A percentile compares a stretch with the other conserved stretches of the same genome.
Evolutionary conservation across 225 moss, liverwort and hornwort genomes (phyloP).

Genomic region (Anthoceros angustus): DNA sequence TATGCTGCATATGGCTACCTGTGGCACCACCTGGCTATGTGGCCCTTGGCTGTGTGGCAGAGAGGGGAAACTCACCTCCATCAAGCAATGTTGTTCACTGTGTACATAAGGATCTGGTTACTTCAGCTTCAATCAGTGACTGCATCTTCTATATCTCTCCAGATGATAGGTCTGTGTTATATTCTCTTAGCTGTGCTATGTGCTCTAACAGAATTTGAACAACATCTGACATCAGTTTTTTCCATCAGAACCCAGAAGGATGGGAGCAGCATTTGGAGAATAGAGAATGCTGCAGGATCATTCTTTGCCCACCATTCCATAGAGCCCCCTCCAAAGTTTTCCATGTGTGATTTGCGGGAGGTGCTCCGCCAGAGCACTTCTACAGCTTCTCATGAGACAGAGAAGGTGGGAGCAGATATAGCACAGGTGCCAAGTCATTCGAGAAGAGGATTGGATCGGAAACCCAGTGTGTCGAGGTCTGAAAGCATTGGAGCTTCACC

Average conservation of each 20-base stretch:
- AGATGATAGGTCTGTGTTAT: conserved; percentile 40
- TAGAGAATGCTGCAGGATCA: conserved; percentile 82
- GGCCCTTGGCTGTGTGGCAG: conserved; percentile 70
- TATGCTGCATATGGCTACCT: conserved; percentile 85
- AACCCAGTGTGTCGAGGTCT: conserved; percentile 38
- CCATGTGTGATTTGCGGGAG: conserved; percentile 55
- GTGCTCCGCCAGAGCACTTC: conserved; percentile 38
- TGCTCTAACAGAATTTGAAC: neutral
- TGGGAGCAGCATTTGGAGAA: conserved; percentile 91
- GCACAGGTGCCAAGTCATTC: conserved; percentile 11
- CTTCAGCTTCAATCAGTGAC: conserved; percentile 68
- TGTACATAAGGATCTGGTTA: conserved; percentile 85
- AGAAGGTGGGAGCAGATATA: conserved; percentile 17
- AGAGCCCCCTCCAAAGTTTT: conserved; percentile 34
- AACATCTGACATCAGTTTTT: neutral
- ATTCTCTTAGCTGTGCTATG: neutral
- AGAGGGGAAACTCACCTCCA: conserved; percentile 61
- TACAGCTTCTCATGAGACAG: conserved; percentile 37
- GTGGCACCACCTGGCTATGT: conserved; percentile 72
- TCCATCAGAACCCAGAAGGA: conserved; percentile 37
- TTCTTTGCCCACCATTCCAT: conserved; percentile 69
- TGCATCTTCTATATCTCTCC: conserved; percentile 76
- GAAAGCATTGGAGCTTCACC: conserved; percentile 45
- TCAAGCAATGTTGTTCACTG: conserved; percentile 49
- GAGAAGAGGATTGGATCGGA: conserved; percentile 31